Evolutionary conservation across 176 grass and related monocot genomes (phyloP), one percentile per base, ranked within the genome.

Genomic region (Microstegium vimineum): DNA sequence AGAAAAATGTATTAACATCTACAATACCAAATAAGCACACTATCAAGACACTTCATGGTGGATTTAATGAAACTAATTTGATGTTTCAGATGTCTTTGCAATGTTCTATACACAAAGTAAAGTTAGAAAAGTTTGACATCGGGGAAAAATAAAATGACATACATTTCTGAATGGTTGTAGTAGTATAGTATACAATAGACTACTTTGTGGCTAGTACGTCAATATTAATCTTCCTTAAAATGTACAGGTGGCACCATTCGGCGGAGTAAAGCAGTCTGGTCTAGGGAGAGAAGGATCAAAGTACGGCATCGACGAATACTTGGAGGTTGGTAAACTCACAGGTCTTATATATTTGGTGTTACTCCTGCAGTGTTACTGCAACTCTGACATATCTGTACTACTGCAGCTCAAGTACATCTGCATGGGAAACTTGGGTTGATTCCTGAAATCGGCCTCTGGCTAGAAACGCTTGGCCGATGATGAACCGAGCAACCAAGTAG

Each of bases 341-440:
- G 60, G 33, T 61, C 33, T 5, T 74, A 60, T 73, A 14, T 32
- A 60, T 73, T 18, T 32, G n/a, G 25, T 75, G 27, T 42, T 41
- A 43, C 54, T n/a, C 38, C 15, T 30, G 13, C 40, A 72, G 13
- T 11, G 41, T 18, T 30, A 1, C 33, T 87, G 5, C 5, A 15
- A 34, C 25, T 67, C 43, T 79, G 31, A 74, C 75, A 42, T 67
- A 30, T 38, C 16, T 47, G 33, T 64, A 25, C 36, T 32, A 71
- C 73, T 90, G 79, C 83, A 99, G 96, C 76, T 99, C 22, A 99
- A 99, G 89, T 99, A 99, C 60, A 84, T 99, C 34, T 99, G 96
- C 87, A 90, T 99, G 83, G 96, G 93, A 7, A 93, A 93, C 82
- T 72, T 95, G 76, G 86, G 76, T 68, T 80, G 79, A 81, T 17